A percentile compares a stretch with the other conserved stretches of the same genome.
These are phyloP conservation scores for Clarireedia homoeocarpa DNA, from an alignment of 2,329 filamentous ascomycete species.

Conservation along the genomic window DNA sequence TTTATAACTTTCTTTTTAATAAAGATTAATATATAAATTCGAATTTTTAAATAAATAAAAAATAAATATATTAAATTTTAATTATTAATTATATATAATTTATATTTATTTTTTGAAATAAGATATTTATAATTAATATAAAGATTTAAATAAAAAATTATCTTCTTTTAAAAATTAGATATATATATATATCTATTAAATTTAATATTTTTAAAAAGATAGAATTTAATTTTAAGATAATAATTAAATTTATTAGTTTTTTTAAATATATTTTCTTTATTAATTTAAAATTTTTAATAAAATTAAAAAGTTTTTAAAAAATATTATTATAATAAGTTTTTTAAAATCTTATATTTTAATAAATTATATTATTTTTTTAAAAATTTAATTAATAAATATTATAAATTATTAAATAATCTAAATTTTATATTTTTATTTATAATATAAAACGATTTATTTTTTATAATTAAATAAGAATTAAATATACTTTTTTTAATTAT, in stretches of 20 bases:
- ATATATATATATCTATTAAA: slow-evolving; percentile 19
- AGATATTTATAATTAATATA: slow-evolving; percentile 34
- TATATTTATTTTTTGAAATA: slow-evolving; percentile 28
- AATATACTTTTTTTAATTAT: slow-evolving; percentile 26
- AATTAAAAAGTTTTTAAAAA: slow-evolving; percentile 12
- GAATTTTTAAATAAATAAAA: slow-evolving; percentile 33
- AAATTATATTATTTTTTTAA: too few species aligned
- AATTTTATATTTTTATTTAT: background rate
- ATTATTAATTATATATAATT: slow-evolving; percentile 31
- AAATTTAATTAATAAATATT: background rate
- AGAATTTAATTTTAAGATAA: slow-evolving; percentile 21
- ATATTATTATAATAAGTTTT: slow-evolving; percentile 12
- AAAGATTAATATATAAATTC: slow-evolving; percentile 10
- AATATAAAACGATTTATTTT: slow-evolving; percentile 3
- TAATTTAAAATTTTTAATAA: slow-evolving; percentile 21
- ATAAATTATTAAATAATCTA: too few species aligned
- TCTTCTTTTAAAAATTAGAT: slow-evolving; percentile 27
- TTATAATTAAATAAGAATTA: background rate
- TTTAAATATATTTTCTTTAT: slow-evolving; percentile 30
- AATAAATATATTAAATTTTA: slow-evolving; percentile 26
- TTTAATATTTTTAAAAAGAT: slow-evolving; percentile 19
- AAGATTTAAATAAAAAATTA: slow-evolving; percentile 15
- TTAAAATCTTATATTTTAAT: background rate
- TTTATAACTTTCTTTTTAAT: slow-evolving; percentile 13
- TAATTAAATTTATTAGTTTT: slow-evolving; percentile 30